Evolutionary conservation across 768 basidiomycete genomes (phyloP).

Genomic region (Asterophora parasitica): DNA sequence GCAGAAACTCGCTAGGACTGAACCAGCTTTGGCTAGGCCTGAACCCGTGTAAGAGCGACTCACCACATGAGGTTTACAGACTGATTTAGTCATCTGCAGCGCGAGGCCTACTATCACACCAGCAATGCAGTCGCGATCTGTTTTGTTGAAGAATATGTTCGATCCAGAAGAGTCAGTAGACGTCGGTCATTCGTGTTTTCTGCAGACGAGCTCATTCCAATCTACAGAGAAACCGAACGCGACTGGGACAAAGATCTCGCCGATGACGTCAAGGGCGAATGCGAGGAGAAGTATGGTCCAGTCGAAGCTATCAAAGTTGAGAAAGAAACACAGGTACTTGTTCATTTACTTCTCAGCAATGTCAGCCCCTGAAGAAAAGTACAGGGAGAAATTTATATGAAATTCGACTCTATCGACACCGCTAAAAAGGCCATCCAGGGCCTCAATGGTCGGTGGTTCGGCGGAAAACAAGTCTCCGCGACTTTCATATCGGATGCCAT

Average conservation of each 20-base stretch:
- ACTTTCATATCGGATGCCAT: slow-evolving; percentile 90
- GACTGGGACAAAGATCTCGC: slow-evolving; percentile 97
- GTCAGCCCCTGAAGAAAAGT: neutral
- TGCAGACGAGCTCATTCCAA: neutral
- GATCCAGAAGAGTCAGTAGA: slow-evolving; percentile 84
- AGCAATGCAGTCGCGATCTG: slow-evolving; percentile 83
- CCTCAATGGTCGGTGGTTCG: slow-evolving; percentile 96
- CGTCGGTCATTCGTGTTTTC: neutral
- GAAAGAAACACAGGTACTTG: slow-evolving; percentile 80
- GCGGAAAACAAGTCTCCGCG: slow-evolving; percentile 84
- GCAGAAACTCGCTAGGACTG: slow-evolving; percentile 99
- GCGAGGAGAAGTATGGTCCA: slow-evolving; percentile 83
- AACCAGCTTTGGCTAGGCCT: slow-evolving; percentile 51
- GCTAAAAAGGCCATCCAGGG: slow-evolving; percentile 85
- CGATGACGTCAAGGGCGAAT: slow-evolving; percentile 94
- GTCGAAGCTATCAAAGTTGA: slow-evolving; percentile 90
- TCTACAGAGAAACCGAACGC: slow-evolving; percentile 79
- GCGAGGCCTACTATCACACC: slow-evolving; percentile 76
- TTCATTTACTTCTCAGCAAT: slow-evolving; percentile 1
- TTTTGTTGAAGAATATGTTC: slow-evolving; percentile 94
- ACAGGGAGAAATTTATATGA: slow-evolving; percentile 96
- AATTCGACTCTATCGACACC: slow-evolving; percentile 74
- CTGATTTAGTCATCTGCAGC: slow-evolving; percentile 34
- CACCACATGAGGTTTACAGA: neutral
- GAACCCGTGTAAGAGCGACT: slow-evolving; percentile 52